A percentile compares a stretch with the other conserved stretches of the same genome.
These are phyloP conservation scores for Asterionellopsis glacialis DNA, from an alignment of 108 stramenopile genomes.

Conservation along the genomic window DNA sequence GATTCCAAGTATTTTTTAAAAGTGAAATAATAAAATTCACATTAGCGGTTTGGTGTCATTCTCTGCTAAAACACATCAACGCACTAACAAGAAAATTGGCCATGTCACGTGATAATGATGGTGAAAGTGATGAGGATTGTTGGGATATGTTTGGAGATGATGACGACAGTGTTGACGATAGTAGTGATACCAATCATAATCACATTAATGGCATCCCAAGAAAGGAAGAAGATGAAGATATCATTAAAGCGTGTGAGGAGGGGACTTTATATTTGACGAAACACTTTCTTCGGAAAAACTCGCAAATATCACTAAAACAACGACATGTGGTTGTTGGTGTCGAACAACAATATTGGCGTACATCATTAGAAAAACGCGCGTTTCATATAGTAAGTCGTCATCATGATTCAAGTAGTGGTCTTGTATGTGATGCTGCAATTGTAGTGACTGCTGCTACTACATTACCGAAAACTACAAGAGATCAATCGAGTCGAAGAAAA, in stretches of 20 bases:
- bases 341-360: not conserved
- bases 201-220: not conserved
- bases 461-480: not conserved
- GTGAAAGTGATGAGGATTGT: conserved; percentile 16
- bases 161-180: conserved; percentile 34
- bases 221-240: no score
- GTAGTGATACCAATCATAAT: conserved; percentile 21
- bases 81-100: no score
- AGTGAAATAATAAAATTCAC: no score
- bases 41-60: not conserved
- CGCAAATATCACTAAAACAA: conserved; percentile 33
- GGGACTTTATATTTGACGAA: conserved; percentile 29
- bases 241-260: no score
- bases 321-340: conserved; percentile 28
- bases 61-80: not conserved
- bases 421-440: conserved; percentile 8
- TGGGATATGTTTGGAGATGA: conserved; percentile 71
- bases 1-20: no score
- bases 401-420: not conserved
- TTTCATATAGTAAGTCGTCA: not conserved
- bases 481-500: not conserved
- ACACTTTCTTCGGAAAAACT: conserved; percentile 30
- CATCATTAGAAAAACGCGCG: not conserved
- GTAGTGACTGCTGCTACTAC: not conserved
- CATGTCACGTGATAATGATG: not conserved